Evolutionary conservation across 2,329 filamentous ascomycete species (phyloP), one percentile per base, ranked within the genome.

Genomic region (Alternaria metachromatica): DNA sequence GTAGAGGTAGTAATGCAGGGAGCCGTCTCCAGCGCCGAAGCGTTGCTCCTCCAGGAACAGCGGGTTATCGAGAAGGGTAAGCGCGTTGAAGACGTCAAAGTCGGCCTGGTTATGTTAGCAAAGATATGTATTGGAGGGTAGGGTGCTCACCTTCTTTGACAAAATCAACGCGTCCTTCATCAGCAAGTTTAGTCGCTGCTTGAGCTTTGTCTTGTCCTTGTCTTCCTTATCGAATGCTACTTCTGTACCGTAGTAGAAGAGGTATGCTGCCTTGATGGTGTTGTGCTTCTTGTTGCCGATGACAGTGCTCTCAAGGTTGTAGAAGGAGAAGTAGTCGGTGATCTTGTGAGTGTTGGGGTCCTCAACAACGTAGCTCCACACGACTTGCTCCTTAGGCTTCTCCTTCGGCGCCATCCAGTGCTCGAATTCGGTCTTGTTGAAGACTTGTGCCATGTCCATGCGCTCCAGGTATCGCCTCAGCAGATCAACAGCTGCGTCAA

Each of bases 281-380:
- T 89, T 87, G 82, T 97, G 91, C 78, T 92, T 92, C 49, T 88
- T 84, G 76, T 93, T 89, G 71, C 91, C 90, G 74, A 99, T 96
- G 62, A 97, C 92, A 2, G 93, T 96, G 15, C 94, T 97, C 79
- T 97, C 94, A 33, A 99, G 90, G 76, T 89, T 90, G 85, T 98
- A 99, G 83, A 98, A 99, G 41, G 94, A 97, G 83, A 97, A 91
- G 83, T 97, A 97, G 81, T 99, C 96, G 41, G 93, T 97, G 76
- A 99, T 92, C 73, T 93, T 93, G 66, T 92, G 87, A 55, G 90
- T 89, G 50, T 88, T 72, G 0, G 86, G 81, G 57, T 91, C 87
- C 78, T 88, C 95, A 13, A 97, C 93, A 10, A 99, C 95, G 70
- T 96, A 98, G 3, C 90, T 90, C 92, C 93, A 99, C 13, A 98